phyloP scores from a whole-genome alignment of 345 rosid species.

The Euphorbia peplus region DNA sequence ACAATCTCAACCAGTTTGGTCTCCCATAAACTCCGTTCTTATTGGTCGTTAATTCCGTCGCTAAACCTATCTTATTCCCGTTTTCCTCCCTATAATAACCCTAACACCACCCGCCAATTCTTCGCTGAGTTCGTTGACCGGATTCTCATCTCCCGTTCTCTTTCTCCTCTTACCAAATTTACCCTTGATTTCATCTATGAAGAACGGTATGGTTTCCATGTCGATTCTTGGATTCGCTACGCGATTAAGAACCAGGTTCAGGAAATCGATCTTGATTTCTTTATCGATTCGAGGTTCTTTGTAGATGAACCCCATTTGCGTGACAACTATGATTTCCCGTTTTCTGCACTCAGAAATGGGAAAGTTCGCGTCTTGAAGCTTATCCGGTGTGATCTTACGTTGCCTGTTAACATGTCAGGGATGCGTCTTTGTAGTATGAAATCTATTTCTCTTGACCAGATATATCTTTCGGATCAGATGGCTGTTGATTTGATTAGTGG shows the following conservation, averaged over 20 bases:
- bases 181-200: constrained; percentile 12
- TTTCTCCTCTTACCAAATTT: constrained; percentile 1
- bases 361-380: constrained; percentile 4
- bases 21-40: background rate
- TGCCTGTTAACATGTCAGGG: constrained; percentile 1
- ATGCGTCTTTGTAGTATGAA: constrained; percentile 10
- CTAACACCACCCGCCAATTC: constrained; percentile 8
- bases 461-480: constrained; percentile 7
- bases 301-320: background rate
- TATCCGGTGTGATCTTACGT: constrained; percentile 4
- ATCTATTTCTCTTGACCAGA: background rate
- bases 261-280: constrained; percentile 13
- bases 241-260: constrained; percentile 3
- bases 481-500: background rate
- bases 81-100: constrained; percentile 5
- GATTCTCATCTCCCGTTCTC: background rate
- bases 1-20: constrained; percentile 5
- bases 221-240: constrained; percentile 16
- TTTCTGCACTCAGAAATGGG: background rate
- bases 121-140: constrained; percentile 12
- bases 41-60: background rate
- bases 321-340: constrained; percentile 9
- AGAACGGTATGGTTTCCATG: constrained; percentile 8
- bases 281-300: background rate
- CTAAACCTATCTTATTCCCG: background rate